Conservation (phyloP, 768 basidiomycete genomes). For the Rhizopogon vesiculosus region DNA sequence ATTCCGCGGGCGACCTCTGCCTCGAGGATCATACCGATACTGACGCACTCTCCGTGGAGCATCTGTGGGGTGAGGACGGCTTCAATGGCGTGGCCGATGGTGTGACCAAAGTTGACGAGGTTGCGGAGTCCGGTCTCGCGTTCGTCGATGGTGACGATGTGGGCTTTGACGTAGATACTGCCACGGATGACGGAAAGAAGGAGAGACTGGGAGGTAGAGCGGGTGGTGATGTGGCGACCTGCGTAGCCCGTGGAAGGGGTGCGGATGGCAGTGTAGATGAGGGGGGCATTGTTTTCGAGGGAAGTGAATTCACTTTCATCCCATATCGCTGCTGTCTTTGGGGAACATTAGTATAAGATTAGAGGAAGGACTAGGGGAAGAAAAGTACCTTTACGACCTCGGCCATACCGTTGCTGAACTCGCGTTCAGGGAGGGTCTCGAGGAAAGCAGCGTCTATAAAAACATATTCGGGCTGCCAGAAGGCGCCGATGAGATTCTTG, state of each 20-base stretch:
- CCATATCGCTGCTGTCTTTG: slow-evolving; percentile 98
- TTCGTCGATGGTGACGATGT: slow-evolving; percentile 96
- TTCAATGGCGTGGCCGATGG: slow-evolving; percentile 97
- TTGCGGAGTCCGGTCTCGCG: slow-evolving; percentile 96
- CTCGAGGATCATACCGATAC: slow-evolving; percentile 95
- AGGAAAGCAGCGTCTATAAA: slow-evolving; percentile 98
- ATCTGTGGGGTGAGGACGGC: slow-evolving; percentile 91
- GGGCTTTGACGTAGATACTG: slow-evolving; percentile 92
- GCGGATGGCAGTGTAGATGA: slow-evolving; percentile 84
- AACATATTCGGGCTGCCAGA: slow-evolving; percentile 97
- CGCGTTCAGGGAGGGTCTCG: slow-evolving; percentile 85
- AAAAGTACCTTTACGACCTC: slow-evolving; percentile 87
- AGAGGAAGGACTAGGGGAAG: neutral
- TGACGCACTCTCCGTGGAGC: slow-evolving; percentile 95
- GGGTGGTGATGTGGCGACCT: slow-evolving; percentile 56
- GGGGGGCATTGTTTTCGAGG: slow-evolving; percentile 80
- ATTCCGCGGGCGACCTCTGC: slow-evolving; percentile 88
- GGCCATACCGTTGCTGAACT: slow-evolving; percentile 99
- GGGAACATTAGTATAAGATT: neutral
- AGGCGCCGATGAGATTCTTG: slow-evolving; percentile 97
- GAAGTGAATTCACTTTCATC: slow-evolving; percentile 83
- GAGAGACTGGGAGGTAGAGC: slow-evolving; percentile 73
- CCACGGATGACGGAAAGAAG: slow-evolving; percentile 89
- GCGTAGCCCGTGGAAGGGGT: slow-evolving; percentile 45
- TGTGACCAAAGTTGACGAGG: slow-evolving; percentile 98